Conservation (phyloP, 768 basidiomycete species). For the Termitomyces sp. region DNA sequence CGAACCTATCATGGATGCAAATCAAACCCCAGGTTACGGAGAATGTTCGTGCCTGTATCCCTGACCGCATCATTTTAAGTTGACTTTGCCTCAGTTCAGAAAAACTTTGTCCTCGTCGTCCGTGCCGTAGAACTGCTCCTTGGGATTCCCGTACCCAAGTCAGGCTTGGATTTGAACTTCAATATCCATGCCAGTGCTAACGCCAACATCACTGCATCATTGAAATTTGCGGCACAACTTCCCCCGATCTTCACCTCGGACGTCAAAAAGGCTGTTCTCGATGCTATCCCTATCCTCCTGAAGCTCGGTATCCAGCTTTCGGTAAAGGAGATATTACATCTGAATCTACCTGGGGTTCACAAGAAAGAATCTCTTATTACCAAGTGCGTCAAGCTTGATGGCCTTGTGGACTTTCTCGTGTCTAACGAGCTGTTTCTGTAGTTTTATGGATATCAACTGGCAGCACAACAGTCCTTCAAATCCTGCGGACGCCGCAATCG, state of each 20-base stretch:
- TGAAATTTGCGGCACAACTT: conserved; percentile 13
- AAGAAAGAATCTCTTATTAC: conserved; percentile 26
- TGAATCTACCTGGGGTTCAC: conserved; percentile 9
- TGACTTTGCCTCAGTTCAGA: conserved; percentile 46
- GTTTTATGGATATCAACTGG: conserved; percentile 84
- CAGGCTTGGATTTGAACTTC: not conserved
- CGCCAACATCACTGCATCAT: conserved; percentile 23
- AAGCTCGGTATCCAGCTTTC: conserved; percentile 24
- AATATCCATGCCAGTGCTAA: not conserved
- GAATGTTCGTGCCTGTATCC: conserved; percentile 43
- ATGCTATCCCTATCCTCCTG: conserved; percentile 34
- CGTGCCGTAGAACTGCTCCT: conserved; percentile 61
- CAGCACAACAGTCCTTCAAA: conserved; percentile 68
- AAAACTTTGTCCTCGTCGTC: conserved; percentile 63
- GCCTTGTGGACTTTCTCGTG: conserved; percentile 6
- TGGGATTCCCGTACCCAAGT: conserved; percentile 42
- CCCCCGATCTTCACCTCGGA: conserved; percentile 22
- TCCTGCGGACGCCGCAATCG: conserved; percentile 63
- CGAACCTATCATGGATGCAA: conserved; percentile 73
- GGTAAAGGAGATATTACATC: conserved; percentile 18
- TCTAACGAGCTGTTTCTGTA: conserved; percentile 21
- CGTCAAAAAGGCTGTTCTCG: conserved; percentile 26
- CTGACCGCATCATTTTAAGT: not conserved
- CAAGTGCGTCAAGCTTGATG: conserved; percentile 26
- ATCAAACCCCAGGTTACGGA: conserved; percentile 64